Evolutionary conservation across 2,329 filamentous ascomycete species (phyloP).

Genomic region (Amylocarpus encephaloides): DNA sequence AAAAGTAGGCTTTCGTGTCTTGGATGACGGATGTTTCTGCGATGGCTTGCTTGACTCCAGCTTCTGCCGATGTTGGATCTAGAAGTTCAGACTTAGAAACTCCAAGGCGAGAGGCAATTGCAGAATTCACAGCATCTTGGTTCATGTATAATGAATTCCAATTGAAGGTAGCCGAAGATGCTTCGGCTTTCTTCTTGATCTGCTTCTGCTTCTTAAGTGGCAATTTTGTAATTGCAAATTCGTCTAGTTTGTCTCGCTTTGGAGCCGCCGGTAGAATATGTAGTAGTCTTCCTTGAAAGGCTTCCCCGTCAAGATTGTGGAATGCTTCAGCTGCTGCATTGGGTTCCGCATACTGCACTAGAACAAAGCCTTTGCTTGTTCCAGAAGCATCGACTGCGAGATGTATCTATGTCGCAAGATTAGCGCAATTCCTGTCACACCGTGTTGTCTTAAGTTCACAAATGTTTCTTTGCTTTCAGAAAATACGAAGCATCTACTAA

Average conservation of each 20-base stretch:
- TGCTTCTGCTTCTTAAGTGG: constrained; percentile 92
- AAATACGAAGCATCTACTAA: constrained; percentile 99
- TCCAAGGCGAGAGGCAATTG: constrained; percentile 78
- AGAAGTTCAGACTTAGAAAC: constrained; percentile 86
- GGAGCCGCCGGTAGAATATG: constrained; percentile 81
- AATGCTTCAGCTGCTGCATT: constrained; percentile 73
- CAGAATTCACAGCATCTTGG: constrained; percentile 88
- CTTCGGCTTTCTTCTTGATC: constrained; percentile 77
- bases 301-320: constrained; percentile 70
- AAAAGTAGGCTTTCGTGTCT: constrained; percentile 90
- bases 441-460: background rate
- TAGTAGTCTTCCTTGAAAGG: constrained; percentile 86
- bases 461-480: constrained; percentile 46
- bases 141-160: constrained; percentile 99
- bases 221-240: constrained; percentile 82
- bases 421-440: constrained; percentile 31
- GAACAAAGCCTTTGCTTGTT: constrained; percentile 82
- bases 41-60: constrained; percentile 92
- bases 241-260: constrained; percentile 80
- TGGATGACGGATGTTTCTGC: constrained; percentile 95
- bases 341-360: constrained; percentile 70
- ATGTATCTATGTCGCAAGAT: constrained; percentile 63
- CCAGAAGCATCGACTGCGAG: constrained; percentile 69
- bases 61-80: constrained; percentile 92
- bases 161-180: constrained; percentile 74